Evolutionary conservation across 805 yeast species (phyloP), one percentile per base, ranked within the genome.

Genomic region (Monosporozyma servazzii): DNA sequence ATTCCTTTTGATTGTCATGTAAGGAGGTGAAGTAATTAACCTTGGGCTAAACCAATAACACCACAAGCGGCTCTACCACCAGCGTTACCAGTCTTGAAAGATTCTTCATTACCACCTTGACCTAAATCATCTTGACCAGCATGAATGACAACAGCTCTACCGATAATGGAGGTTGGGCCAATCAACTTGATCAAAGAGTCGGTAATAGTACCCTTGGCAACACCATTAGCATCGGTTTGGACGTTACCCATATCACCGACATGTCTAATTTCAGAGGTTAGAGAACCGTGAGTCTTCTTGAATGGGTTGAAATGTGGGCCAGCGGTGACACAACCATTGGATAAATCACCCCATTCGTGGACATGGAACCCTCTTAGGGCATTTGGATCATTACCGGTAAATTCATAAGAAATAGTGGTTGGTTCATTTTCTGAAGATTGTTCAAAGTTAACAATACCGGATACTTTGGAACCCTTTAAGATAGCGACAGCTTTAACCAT

Each of bases 11-110:
- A 39, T 5, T n/a, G 42, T 17, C 11, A 39, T 39, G 21, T 6
- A 20, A 20, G 42, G 9, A 27, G 5, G 30, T 27, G 33, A 37
- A 9, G 5, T 27, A 33, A 25, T 48, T 42, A 51, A 44, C 39
- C 48, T 18, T 51, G 58, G 54, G 68, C 53, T 29, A 64, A 51
- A 56, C 97, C 97, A 76, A 90, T 89, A 67, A 90, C 96, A 77
- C 98, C 98, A 77, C 98, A 90, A 58, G 98, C 98, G 62, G 93
- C 87, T 82, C 98, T 89, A 61, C 85, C 90, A 71, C 98, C 98
- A 54, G 98, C 97, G 68, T 90, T 88, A 77, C 97, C 97, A 61
- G 96, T 89, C 77, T 85, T 88, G 75, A 86, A 79, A 57, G 96
- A 86, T 72, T 88, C 96, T 54, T 86, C 83, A 68, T 83, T 82